A percentile compares a stretch with the other conserved stretches of the same genome.
These are phyloP conservation scores for Cardamine occulta DNA, from an alignment of 345 rosid genomes.

Conservation along the genomic window DNA sequence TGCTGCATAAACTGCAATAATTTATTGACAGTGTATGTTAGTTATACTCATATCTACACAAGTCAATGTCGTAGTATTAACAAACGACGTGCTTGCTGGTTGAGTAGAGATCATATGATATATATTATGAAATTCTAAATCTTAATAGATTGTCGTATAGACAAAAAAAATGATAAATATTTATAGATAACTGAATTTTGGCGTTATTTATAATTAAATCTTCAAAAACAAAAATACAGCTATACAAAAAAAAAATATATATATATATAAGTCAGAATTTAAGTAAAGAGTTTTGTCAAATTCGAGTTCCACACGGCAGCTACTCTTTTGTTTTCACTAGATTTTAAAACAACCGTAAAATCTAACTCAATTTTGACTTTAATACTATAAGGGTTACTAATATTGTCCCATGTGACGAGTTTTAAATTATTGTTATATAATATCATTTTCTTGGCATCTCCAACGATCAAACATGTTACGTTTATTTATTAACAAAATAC, in stretches of 20 bases:
- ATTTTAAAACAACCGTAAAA: conserved; percentile 38
- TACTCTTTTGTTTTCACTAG: conserved; percentile 39
- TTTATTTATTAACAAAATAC: conserved; percentile 12
- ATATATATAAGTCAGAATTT: conserved; percentile 25
- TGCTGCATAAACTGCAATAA: background rate
- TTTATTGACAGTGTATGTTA: background rate
- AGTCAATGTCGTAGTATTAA: background rate
- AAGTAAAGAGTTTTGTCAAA: conserved; percentile 37
- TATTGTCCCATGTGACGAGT: conserved; percentile 8
- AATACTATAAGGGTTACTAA: conserved; percentile 8
- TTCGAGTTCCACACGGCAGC: conserved; percentile 58
- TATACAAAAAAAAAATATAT: background rate
- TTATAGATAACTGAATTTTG: conserved; percentile 2
- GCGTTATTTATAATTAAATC: conserved; percentile 12
- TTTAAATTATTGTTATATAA: background rate
- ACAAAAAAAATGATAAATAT: background rate
- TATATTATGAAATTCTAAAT: background rate
- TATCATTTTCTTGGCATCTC: conserved; percentile 22
- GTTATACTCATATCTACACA: background rate
- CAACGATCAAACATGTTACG: conserved; percentile 27
- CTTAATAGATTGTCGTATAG: background rate
- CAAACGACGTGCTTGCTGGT: background rate
- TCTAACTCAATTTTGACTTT: conserved; percentile 30
- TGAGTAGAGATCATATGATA: background rate
- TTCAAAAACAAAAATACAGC: conserved; percentile 20